These are phyloP conservation scores for Nymphaea thermarum DNA, from an alignment of 164 flowering plant species.

Conservation along the genomic window DNA sequence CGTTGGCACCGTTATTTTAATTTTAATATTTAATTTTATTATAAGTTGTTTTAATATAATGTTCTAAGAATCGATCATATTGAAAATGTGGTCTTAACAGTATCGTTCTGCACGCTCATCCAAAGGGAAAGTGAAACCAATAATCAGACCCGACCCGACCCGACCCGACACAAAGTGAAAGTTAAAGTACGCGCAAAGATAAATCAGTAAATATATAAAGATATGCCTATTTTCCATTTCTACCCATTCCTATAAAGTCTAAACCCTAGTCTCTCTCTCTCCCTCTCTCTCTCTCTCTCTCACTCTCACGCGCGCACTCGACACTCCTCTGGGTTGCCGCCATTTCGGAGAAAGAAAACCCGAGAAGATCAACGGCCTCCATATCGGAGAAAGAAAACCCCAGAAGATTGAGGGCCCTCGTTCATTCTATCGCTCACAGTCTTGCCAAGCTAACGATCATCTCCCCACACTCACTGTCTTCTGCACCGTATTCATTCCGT, in stretches of 20 bases:
- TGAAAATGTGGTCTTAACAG: no score
- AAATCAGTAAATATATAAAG: no score
- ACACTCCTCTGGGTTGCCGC: background rate
- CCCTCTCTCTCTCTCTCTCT: background rate
- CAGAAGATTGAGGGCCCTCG: background rate
- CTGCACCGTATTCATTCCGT: background rate
- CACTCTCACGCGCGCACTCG: no score
- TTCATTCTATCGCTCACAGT: background rate
- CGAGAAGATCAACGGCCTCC: background rate
- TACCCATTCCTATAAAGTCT: background rate
- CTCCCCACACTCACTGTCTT: background rate
- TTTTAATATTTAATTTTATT: no score
- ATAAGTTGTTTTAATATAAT: no score
- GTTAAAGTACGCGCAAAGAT: no score
- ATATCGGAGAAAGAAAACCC: background rate
- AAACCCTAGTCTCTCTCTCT: background rate
- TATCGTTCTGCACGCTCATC: no score
- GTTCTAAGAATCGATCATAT: no score
- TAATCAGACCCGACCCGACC: no score
- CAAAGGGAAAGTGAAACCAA: no score
- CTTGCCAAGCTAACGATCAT: background rate
- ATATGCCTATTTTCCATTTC: background rate
- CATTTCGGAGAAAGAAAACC: background rate
- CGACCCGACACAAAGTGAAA: no score
- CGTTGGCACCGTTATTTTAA: no score